Conservation (phyloP, 495 filamentous ascomycete species). For the Echria macrotheca region DNA sequence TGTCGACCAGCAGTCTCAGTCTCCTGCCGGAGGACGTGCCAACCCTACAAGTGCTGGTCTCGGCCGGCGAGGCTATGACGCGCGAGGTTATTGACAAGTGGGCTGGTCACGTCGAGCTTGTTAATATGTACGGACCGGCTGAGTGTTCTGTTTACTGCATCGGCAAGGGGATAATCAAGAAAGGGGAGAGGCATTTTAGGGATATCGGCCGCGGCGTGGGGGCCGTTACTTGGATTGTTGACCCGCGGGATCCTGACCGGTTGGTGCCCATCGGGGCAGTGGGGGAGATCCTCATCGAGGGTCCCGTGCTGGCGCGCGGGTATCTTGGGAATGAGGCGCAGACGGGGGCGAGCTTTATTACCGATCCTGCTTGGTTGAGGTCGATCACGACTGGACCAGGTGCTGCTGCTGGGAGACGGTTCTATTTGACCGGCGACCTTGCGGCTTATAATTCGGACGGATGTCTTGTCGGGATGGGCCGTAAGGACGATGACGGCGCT, state of each 20-base stretch:
- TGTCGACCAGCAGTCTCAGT: constrained; percentile 5
- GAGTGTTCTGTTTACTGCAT: constrained; percentile 32
- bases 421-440: constrained; percentile 67
- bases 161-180: not conserved
- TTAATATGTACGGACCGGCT: constrained; percentile 39
- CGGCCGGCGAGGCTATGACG: constrained; percentile 52
- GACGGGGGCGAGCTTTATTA: constrained; percentile 44
- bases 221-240: constrained; percentile 62
- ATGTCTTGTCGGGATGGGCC: too few relatives aligned
- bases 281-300: constrained; percentile 61
- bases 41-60: constrained; percentile 41
- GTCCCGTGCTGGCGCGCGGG: constrained; percentile 44
- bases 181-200: too few relatives aligned
- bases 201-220: too few relatives aligned
- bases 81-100: constrained; percentile 48
- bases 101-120: constrained; percentile 41
- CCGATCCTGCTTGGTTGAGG: constrained; percentile 41
- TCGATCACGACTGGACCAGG: constrained; percentile 27
- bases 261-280: constrained; percentile 51
- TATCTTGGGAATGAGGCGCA: constrained; percentile 45
- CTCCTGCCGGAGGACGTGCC: constrained; percentile 27
- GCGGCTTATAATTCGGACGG: constrained; percentile 51
- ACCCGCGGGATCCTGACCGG: constrained; percentile 41
- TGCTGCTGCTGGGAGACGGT: constrained; percentile 32
- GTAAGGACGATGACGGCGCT: too few relatives aligned